These are phyloP conservation scores for Populus simonii DNA, from an alignment of 345 rosid genomes.

Conservation along the genomic window DNA sequence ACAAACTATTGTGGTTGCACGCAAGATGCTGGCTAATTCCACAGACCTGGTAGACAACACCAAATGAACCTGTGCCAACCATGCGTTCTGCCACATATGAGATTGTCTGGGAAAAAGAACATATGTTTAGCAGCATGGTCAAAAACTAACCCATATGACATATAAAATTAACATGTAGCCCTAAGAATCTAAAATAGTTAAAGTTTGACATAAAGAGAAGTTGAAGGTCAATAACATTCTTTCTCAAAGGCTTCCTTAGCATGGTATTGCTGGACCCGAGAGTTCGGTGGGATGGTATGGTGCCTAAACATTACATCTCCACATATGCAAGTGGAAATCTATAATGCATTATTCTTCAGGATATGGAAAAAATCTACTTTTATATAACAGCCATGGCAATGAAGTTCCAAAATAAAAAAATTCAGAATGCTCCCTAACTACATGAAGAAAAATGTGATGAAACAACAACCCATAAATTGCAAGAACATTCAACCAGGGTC, in stretches of 20 bases:
- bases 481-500: constrained; percentile 8
- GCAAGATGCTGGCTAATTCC: not conserved
- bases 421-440: not conserved
- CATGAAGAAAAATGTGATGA: not conserved
- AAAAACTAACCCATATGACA: not conserved
- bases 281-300: not conserved
- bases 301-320: not conserved
- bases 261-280: not conserved
- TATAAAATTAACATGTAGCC: not conserved
- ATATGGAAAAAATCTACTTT: not conserved
- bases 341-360: not conserved
- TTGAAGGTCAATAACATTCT: not conserved
- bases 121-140: not conserved
- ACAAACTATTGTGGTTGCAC: too few species aligned
- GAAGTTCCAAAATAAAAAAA: not conserved
- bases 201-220: not conserved
- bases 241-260: not conserved
- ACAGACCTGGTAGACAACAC: constrained; percentile 83
- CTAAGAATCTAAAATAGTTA: not conserved
- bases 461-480: constrained; percentile 5
- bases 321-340: not conserved
- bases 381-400: not conserved
- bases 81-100: constrained; percentile 85
- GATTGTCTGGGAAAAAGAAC: constrained; percentile 45
- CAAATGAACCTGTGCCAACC: constrained; percentile 88